phyloP scores from a whole-genome alignment of 148 eudicot genomes.

The Linanthus parryae region DNA sequence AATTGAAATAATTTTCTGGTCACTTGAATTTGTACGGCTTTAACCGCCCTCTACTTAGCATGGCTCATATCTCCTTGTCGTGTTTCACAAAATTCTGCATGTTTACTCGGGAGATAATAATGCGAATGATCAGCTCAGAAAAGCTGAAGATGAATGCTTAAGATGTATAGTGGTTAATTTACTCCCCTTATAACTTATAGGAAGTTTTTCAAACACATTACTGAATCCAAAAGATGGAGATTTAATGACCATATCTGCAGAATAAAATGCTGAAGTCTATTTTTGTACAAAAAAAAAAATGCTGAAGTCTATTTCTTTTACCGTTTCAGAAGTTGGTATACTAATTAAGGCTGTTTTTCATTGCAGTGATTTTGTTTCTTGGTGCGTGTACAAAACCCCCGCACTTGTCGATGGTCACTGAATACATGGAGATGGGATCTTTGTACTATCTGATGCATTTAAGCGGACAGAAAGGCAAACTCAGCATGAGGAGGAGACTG shows the following conservation, averaged over 20 bases:
- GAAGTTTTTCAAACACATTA: background rate
- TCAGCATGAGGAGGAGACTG: slow-evolving; percentile 86
- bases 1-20: too few relatives aligned
- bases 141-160: too few relatives aligned
- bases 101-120: too few relatives aligned
- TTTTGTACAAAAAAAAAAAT: too few relatives aligned
- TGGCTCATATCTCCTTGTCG: too few relatives aligned
- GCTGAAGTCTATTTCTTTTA: too few relatives aligned
- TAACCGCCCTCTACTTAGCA: too few relatives aligned
- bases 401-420: slow-evolving; percentile 89
- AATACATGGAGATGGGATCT: slow-evolving; percentile 99
- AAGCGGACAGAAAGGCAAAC: slow-evolving; percentile 96
- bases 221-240: too few relatives aligned
- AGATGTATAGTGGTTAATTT: background rate
- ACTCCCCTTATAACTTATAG: background rate
- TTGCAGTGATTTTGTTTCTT: slow-evolving; percentile 89
- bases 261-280: background rate
- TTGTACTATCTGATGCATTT: slow-evolving; percentile 82
- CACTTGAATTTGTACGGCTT: too few relatives aligned
- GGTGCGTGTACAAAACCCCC: slow-evolving; percentile 99
- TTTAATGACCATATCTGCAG: background rate
- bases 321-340: slow-evolving; percentile 2
- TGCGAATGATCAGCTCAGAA: too few relatives aligned
- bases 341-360: slow-evolving; percentile 9
- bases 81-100: too few relatives aligned